A percentile compares a stretch with the other conserved stretches of the same genome.
Conservation (phyloP, 148 eudicot genomes). For the Vaccinium corymbosum region DNA sequence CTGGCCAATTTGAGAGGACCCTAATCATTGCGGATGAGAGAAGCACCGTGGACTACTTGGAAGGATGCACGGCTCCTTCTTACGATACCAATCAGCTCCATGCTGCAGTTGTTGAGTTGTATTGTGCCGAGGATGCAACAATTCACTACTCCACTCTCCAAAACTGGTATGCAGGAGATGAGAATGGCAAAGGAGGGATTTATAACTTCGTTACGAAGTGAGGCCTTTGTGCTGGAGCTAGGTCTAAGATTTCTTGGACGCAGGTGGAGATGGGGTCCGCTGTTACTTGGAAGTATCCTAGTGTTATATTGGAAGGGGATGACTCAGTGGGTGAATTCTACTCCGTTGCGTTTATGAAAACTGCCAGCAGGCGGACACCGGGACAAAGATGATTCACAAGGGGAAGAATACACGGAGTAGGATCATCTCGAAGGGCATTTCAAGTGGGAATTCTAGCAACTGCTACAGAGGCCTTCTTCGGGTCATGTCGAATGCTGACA, state of each 20-base stretch:
- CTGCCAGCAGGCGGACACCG: slow-evolving; percentile 87
- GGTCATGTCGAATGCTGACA: slow-evolving; percentile 65
- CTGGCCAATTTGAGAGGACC: slow-evolving; percentile 90
- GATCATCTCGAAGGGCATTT: slow-evolving; percentile 87
- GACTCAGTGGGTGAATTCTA: slow-evolving; percentile 85
- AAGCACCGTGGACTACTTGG: slow-evolving; percentile 86
- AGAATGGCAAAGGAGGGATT: slow-evolving; percentile 75
- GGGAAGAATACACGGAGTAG: slow-evolving; percentile 89
- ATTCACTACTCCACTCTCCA: slow-evolving; percentile 87
- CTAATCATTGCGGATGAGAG: slow-evolving; percentile 84
- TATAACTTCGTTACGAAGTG: slow-evolving; percentile 86
- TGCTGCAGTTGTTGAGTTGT: slow-evolving; percentile 85
- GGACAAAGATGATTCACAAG: slow-evolving; percentile 91
- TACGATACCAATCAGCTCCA: slow-evolving; percentile 84
- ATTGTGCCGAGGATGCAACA: slow-evolving; percentile 64
- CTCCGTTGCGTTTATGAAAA: slow-evolving; percentile 91
- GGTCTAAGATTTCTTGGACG: slow-evolving; percentile 92
- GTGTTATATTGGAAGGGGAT: slow-evolving; percentile 88
- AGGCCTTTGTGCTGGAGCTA: slow-evolving; percentile 68
- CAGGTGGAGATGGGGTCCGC: slow-evolving; percentile 95
- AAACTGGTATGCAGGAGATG: slow-evolving; percentile 94
- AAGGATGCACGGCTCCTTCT: slow-evolving; percentile 90
- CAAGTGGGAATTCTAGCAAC: slow-evolving; percentile 77
- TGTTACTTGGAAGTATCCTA: slow-evolving; percentile 95
- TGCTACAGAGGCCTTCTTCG: slow-evolving; percentile 89